These are phyloP conservation scores for Gossypium rotundifolium DNA, from an alignment of 345 rosid genomes.

Conservation along the genomic window DNA sequence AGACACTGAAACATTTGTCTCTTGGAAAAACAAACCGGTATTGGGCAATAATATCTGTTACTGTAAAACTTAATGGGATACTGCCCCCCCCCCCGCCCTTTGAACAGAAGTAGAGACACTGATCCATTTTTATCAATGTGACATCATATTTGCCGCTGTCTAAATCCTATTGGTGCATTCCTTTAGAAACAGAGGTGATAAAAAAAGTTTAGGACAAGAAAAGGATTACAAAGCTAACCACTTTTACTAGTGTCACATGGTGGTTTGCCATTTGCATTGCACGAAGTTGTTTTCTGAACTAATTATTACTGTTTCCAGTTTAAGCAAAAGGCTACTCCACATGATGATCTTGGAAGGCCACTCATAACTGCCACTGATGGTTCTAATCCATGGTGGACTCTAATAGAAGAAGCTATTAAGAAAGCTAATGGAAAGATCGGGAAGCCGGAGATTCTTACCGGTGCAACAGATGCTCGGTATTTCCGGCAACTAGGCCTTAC, in stretches of 20 bases:
- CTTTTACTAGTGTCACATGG: not conserved
- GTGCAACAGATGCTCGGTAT: slow-evolving; percentile 82
- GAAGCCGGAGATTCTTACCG: slow-evolving; percentile 85
- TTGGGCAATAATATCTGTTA: not conserved
- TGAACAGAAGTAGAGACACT: not conserved
- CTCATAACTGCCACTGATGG: slow-evolving; percentile 53
- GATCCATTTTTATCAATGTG: not conserved
- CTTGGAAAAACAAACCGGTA: not conserved
- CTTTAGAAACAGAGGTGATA: not conserved
- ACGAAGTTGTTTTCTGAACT: slow-evolving; percentile 3
- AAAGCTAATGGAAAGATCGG: slow-evolving; percentile 65
- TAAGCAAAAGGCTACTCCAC: slow-evolving; percentile 48
- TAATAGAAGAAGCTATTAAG: slow-evolving; percentile 68
- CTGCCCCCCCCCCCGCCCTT: not conserved
- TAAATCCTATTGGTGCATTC: not conserved
- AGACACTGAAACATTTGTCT: not conserved
- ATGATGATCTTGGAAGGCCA: slow-evolving; percentile 44
- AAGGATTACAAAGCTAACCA: not conserved
- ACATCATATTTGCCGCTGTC: not conserved
- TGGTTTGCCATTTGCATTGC: not conserved
- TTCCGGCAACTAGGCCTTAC: slow-evolving; percentile 61
- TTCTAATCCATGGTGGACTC: slow-evolving; percentile 90
- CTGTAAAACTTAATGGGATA: not conserved
- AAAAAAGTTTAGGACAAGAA: not conserved
- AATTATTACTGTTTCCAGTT: slow-evolving; percentile 48